phyloP scores from a whole-genome alignment of 179 eudicot species.

The Dionaea muscipula region DNA sequence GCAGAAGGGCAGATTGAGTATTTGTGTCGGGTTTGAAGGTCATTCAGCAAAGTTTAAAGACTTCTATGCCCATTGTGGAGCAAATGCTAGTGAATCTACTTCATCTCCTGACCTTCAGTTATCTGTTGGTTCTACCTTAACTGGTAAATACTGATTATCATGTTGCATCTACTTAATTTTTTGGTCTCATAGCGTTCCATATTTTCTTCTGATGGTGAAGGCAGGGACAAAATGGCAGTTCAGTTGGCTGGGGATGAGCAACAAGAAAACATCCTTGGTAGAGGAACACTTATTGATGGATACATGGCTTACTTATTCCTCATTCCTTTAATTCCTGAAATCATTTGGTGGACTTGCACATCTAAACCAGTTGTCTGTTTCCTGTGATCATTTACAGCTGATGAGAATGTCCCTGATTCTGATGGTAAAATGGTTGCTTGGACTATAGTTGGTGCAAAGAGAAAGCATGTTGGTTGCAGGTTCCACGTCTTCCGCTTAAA shows the following conservation, averaged over 20 bases:
- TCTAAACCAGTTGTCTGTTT: neutral
- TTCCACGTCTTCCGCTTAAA: conserved; percentile 4
- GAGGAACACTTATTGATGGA: neutral
- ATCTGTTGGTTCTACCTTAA: conserved; percentile 21
- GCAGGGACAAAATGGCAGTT: conserved; percentile 19
- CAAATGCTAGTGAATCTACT: conserved; percentile 22
- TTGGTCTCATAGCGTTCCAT: neutral
- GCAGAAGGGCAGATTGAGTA: conserved; percentile 9
- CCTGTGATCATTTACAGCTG: conserved; percentile 17
- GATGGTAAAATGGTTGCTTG: conserved; percentile 19
- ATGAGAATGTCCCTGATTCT: conserved; percentile 17
- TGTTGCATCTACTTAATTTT: conserved; percentile 3
- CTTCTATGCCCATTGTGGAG: conserved; percentile 14
- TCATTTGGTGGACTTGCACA: neutral
- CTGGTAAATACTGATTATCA: conserved; percentile 22
- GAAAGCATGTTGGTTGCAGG: conserved; percentile 52
- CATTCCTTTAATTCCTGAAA: conserved; percentile 4
- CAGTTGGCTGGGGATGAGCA: conserved; percentile 18
- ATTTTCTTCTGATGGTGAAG: conserved; percentile 15
- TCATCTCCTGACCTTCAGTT: conserved; percentile 22
- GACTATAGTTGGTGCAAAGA: conserved; percentile 33
- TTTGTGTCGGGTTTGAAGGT: conserved; percentile 9
- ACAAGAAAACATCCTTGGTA: conserved; percentile 12
- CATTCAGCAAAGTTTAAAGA: conserved; percentile 17
- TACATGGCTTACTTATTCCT: neutral